phyloP scores from a whole-genome alignment of 257 asterid species.

The Buddleja alternifolia region DNA sequence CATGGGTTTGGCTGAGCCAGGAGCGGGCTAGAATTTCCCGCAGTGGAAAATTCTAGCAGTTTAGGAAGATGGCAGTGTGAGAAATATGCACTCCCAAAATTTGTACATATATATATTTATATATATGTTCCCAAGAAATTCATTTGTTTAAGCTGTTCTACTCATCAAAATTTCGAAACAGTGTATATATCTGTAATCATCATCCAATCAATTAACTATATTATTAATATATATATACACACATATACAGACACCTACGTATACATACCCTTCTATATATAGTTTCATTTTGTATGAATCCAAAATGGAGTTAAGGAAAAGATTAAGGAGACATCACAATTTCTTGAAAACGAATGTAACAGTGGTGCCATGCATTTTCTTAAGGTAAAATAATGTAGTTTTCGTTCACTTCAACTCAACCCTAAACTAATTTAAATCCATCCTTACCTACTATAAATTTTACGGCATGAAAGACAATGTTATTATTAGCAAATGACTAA shows the following conservation, averaged over 20 bases:
- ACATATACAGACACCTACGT: neutral
- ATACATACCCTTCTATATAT: neutral
- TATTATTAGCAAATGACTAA: conserved; percentile 15
- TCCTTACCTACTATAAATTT: conserved; percentile 32
- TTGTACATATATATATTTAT: too few relatives aligned
- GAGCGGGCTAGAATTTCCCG: too few relatives aligned
- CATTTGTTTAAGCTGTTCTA: neutral
- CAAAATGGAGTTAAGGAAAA: conserved; percentile 15
- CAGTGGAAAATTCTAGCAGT: too few relatives aligned
- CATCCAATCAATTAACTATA: neutral
- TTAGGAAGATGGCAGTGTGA: too few relatives aligned
- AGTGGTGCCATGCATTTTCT: conserved; percentile 9
- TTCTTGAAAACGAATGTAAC: conserved; percentile 32
- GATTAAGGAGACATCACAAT: conserved; percentile 31
- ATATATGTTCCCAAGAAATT: neutral
- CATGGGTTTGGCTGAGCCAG: too few relatives aligned
- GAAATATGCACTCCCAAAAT: too few relatives aligned
- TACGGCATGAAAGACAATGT: too few relatives aligned
- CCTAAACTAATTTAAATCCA: conserved; percentile 46
- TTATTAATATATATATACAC: neutral
- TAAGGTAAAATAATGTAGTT: conserved; percentile 52
- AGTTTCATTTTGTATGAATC: conserved; percentile 1
- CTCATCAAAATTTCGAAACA: neutral
- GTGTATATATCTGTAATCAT: neutral
- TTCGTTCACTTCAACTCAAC: conserved; percentile 55